Conservation (phyloP, 2,329 filamentous ascomycete genomes). For the Plenodomus biglobosus region DNA sequence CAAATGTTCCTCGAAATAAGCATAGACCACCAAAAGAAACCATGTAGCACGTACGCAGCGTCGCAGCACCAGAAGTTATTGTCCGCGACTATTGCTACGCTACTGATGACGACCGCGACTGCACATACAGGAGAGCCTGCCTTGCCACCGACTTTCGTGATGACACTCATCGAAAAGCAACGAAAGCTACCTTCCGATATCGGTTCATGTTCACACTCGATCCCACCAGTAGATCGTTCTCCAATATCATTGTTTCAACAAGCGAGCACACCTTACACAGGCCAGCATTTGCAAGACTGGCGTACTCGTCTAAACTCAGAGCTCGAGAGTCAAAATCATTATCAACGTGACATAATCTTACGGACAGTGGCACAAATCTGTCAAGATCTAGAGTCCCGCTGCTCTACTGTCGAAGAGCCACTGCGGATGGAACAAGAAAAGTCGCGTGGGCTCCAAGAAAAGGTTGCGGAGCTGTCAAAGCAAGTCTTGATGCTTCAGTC, state of each 20-base stretch:
- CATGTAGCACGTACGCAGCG: constrained; percentile 18
- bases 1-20: constrained; percentile 17
- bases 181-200: constrained; percentile 14
- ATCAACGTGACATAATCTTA: constrained; percentile 52
- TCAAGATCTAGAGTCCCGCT: constrained; percentile 58
- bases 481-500: constrained; percentile 41
- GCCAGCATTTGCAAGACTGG: constrained; percentile 51
- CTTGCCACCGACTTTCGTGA: constrained; percentile 20
- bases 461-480: constrained; percentile 36
- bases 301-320: constrained; percentile 48
- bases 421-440: constrained; percentile 50
- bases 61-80: constrained; percentile 18
- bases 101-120: constrained; percentile 30
- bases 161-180: constrained; percentile 34
- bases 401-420: constrained; percentile 57
- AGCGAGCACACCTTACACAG: constrained; percentile 42
- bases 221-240: neutral
- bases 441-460: constrained; percentile 34
- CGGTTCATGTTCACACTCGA: constrained; percentile 22
- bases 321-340: constrained; percentile 43
- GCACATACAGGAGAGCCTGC: constrained; percentile 15
- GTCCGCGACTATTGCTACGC: constrained; percentile 29
- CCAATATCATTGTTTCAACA: constrained; percentile 41
- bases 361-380: constrained; percentile 56
- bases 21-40: neutral